Conservation (phyloP, 768 basidiomycete species). For the Psilocybe sp. region DNA sequence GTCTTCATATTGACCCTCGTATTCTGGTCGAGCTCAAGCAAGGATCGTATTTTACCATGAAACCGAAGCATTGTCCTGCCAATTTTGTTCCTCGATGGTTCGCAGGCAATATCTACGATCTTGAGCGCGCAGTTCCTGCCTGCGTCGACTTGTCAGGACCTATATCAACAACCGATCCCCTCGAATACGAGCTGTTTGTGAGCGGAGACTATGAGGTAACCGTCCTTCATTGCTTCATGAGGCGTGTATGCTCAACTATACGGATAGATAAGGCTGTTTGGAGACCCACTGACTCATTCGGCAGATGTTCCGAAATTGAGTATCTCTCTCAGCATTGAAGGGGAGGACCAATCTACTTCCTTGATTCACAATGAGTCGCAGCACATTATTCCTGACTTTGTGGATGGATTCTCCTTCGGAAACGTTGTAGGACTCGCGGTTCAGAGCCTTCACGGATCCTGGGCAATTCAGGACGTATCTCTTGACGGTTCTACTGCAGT, state of each 20-base stretch:
- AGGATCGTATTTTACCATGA: constrained; percentile 73
- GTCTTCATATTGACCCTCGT: constrained; percentile 29
- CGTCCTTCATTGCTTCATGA: constrained; percentile 1
- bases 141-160: constrained; percentile 45
- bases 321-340: constrained; percentile 46
- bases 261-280: constrained; percentile 75
- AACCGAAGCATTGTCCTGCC: constrained; percentile 35
- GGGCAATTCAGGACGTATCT: constrained; percentile 40
- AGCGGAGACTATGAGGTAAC: constrained; percentile 82
- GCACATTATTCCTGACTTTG: constrained; percentile 63
- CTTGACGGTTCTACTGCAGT: constrained; percentile 13
- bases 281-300: constrained; percentile 53
- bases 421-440: constrained; percentile 64
- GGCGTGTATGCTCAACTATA: constrained; percentile 2
- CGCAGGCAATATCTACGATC: constrained; percentile 81
- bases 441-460: constrained; percentile 50
- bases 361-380: constrained; percentile 47
- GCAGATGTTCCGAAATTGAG: constrained; percentile 51
- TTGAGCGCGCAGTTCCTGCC: constrained; percentile 51
- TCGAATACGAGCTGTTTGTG: constrained; percentile 65
- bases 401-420: constrained; percentile 77
- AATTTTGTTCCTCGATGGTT: constrained; percentile 56
- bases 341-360: constrained; percentile 27
- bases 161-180: constrained; percentile 40
- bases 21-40: constrained; percentile 63